These are phyloP conservation scores for Drechslera avenae DNA, from an alignment of 2,329 filamentous ascomycete genomes.

Conservation along the genomic window DNA sequence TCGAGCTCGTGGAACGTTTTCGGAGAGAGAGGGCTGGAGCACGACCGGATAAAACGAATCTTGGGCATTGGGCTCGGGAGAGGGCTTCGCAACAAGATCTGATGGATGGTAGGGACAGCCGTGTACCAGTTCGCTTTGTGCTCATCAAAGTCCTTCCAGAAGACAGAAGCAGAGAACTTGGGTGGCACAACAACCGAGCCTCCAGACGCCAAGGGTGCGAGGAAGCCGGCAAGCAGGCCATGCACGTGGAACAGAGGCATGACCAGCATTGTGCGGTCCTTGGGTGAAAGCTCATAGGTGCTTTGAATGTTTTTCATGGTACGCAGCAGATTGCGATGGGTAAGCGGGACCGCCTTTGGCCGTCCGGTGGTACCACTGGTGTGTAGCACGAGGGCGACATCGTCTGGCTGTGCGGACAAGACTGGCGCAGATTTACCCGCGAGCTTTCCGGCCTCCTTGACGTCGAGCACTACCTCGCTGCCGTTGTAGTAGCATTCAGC, in stretches of 20 bases:
- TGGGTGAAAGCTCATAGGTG: constrained; percentile 73
- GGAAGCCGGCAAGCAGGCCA: constrained; percentile 80
- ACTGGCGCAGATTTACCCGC: constrained; percentile 56
- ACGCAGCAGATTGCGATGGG: constrained; percentile 77
- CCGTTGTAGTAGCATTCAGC: constrained; percentile 84
- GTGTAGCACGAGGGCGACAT: constrained; percentile 80
- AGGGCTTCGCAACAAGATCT: constrained; percentile 79
- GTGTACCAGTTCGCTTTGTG: constrained; percentile 90
- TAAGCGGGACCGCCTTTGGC: constrained; percentile 81
- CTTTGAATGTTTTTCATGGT: constrained; percentile 83
- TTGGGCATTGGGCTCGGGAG: constrained; percentile 69
- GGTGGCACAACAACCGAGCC: constrained; percentile 79
- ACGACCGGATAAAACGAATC: constrained; percentile 87
- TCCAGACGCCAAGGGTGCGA: constrained; percentile 75
- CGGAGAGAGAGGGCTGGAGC: constrained; percentile 81
- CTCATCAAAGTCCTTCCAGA: constrained; percentile 77
- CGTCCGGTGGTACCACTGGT: constrained; percentile 84
- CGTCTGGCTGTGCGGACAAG: constrained; percentile 69
- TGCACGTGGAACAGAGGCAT: constrained; percentile 94
- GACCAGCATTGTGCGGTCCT: constrained; percentile 81
- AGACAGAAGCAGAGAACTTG: constrained; percentile 80
- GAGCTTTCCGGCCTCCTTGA: constrained; percentile 76
- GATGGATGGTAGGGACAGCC: constrained; percentile 90
- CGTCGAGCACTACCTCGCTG: constrained; percentile 72
- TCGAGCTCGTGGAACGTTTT: constrained; percentile 82